Base-by-base conservation (phyloP, 2,329 filamentous ascomycete species). In the Teratosphaeria destructans region DNA sequence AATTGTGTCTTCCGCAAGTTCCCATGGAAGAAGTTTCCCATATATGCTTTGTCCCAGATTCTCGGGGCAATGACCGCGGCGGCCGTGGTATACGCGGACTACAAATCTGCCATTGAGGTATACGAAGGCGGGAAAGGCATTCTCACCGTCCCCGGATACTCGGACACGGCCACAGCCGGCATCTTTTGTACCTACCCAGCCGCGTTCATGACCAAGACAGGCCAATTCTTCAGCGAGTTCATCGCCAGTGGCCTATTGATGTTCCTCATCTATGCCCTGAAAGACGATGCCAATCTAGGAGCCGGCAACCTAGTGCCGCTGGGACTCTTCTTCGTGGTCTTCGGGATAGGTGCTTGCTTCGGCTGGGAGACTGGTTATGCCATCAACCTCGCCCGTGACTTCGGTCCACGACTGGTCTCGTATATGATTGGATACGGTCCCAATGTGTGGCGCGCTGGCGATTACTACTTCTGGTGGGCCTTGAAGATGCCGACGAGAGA, bases 321-420 rank as follows among this genome's bases (percentile, higher is more conserved):
- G 8, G 53, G 53, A 16, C 34, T 54, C 12, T 54, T 54, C 53
- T 54, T 89, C 73, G 76, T 89, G 55, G 84, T 90, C 62, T 89
- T 89, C 68, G 87, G 86, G 7, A 83, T 90, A 26, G 86, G 86
- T 19, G 84, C 85, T 35, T 87, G 85, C 68, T 89, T 88, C 66
- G 87, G 87, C 6, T 89, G 85, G 85, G 82, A 90, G 71, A 90
- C 87, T 1, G 87, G 57, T 43, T 90, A 88, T 72, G 87, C 86
- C 16, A 88, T 89, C 64, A 90, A 90, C 67, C 72, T 88, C 52
- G 87, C 86, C 39, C 80, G 87, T 72, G 87, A 90, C 64, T 87
- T 90, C 68, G 85, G 85, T 0, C 86, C 86, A 10, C 77, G 87
- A 11, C 71, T 89, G 52, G 82, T 87, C 62, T 82, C 82, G 1